Evolutionary conservation across 768 basidiomycete genomes (phyloP), one percentile per base, ranked within the genome.

Genomic region (Pulveroboletus frians): DNA sequence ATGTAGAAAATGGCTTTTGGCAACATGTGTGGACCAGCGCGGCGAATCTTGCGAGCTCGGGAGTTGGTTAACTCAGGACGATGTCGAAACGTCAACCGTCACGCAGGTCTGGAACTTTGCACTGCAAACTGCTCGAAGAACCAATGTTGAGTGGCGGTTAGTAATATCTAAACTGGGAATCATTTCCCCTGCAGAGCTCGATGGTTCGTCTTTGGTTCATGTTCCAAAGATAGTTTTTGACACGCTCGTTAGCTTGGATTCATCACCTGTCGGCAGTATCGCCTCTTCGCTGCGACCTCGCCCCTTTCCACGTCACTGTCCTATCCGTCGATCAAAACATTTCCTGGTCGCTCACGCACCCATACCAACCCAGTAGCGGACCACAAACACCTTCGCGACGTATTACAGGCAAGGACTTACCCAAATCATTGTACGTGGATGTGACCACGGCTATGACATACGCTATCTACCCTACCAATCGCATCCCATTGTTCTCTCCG

Each of bases 61-160:
- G 8, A 79, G 85, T 8, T 87, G 85, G 83, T 60, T 84, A 21
- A 75, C 74, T n/a, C 77, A 79, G 37, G 74, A 76, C 9, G 70
- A 72, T 13, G 59, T 63, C 6, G 71, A 76, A 51, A 66, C 67
- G 13, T 78, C 78, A 51, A 65, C 79, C 4, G 75, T 84, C 3
- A 69, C 66, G 42, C 80, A 79, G 50, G 73, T 92, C 7, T 91
- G 89, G 88, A 74, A 75, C 13, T 88, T 92, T 65, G 77, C 76
- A 0, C 62, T 76, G 46, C 73, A 76, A 31, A 78, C 86, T 57
- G 80, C 83, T 10, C 75, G 73, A 58, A 78, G 73, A 52, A 84
- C 83, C 10, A 80, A 81, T 60, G 71, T 90, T 18, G 88, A 92
- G 62, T 93, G 91, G 91, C 76, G 84, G 44, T 69, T 92, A 10